Base-by-base conservation (phyloP, 2,329 filamentous ascomycete genomes). In the Aspergillus sp. region DNA sequence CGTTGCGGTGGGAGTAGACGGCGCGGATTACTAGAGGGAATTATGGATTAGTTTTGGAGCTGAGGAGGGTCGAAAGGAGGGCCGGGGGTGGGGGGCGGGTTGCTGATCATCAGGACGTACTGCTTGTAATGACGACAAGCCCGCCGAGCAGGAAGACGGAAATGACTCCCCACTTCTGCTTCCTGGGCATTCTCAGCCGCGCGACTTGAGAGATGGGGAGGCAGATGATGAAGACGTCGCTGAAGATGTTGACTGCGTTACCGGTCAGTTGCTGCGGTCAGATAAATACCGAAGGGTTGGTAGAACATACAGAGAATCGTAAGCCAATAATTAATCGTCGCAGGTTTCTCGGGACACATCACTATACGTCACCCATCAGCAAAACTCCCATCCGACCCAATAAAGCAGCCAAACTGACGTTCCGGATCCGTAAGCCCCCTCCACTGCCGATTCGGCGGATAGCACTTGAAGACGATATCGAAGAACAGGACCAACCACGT, bases 391-490 rank as follows among this genome's bases (percentile, higher is more conserved):
- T 19, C 34, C 9, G 4, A 28, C 6, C 8, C 38, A 7, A 41
- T 11, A 19, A 19, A 19, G 2, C 19, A 19, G 19, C 7, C 3
- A 17, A 7, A 55, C 58, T 60, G 19, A 62, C 60, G 38, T 2
- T 19, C 22, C 13, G 60, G 54, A 51, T 62, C 51, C 15, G 15
- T 19, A 11, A 62, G 2, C 4, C 60, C 52, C 51, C 41, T 54
- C 60, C 60, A 62, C 23, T 62, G 60, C 9, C 66, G 64, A 22
- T 60, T 34, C 3, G 59, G 60, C 4, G 66, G 66, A 34, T 60
- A 68, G 59, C 66, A 68, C 41, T 67, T 67, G 64, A 68, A 67
- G 43, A 68, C 54, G 30, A 67, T 67, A 38, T 68, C 62, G 38
- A 68, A 63, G n/a, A 68, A 67, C 19, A 68, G 54, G 0, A 62